Conservation (phyloP, 805 yeast genomes). For the Candida ficus region DNA sequence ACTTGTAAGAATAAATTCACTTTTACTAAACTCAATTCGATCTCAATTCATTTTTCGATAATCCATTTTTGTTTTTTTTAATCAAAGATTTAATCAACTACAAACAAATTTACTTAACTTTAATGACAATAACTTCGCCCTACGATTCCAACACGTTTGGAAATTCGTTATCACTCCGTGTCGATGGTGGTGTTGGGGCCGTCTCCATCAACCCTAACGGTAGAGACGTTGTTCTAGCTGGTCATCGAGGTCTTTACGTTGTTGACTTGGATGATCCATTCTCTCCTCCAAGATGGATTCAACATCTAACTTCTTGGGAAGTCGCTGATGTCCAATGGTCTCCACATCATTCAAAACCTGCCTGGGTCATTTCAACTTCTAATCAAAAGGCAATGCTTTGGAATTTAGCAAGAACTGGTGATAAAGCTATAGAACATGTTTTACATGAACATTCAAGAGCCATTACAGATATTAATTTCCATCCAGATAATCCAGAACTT, state of each 20-base stretch:
- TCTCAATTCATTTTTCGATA: too few relatives aligned
- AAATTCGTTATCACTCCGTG: conserved; percentile 73
- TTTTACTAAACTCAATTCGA: too few relatives aligned
- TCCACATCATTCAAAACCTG: conserved; percentile 78
- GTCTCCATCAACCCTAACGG: conserved; percentile 88
- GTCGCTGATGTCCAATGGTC: conserved; percentile 99
- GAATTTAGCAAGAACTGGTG: conserved; percentile 71
- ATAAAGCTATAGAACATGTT: conserved; percentile 77
- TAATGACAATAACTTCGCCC: conserved; percentile 19
- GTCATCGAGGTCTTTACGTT: conserved; percentile 71
- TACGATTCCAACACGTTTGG: conserved; percentile 62
- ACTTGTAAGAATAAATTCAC: too few relatives aligned
- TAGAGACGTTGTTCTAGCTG: conserved; percentile 89
- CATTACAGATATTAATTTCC: conserved; percentile 92
- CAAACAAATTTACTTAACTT: too few relatives aligned
- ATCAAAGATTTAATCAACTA: too few relatives aligned
- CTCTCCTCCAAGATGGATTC: conserved; percentile 90
- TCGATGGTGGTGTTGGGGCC: conserved; percentile 89
- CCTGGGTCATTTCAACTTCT: conserved; percentile 91
- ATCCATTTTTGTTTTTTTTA: too few relatives aligned
- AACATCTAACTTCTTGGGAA: conserved; percentile 92
- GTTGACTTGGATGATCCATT: conserved; percentile 96
- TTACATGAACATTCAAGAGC: conserved; percentile 90
- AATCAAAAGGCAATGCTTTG: conserved; percentile 94
- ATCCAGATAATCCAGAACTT: conserved; percentile 78